Base-by-base conservation (phyloP, 306 rosid genomes). In the Oemleria cerasiformis region DNA sequence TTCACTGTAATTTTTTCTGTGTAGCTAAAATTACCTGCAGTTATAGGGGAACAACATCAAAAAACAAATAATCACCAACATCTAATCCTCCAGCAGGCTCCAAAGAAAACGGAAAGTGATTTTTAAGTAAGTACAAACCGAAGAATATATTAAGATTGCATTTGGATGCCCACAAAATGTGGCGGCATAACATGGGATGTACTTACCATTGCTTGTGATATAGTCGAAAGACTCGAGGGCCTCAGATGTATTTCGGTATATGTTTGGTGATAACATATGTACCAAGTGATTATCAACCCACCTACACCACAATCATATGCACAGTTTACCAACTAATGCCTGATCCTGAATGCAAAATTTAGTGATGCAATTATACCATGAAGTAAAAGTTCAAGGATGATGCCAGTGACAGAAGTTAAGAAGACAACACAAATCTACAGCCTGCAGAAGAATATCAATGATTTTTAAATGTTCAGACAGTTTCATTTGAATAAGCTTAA, bases 271-370 rank as follows among this genome's bases (percentile, higher is more conserved):
- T 68, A 92, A 84, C 72, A 92, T 82, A 77, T 92, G 98, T 63
- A 90, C 98, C 87, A 92, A 77, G 81, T 90, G 96, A 82, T 77
- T 88, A 82, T 92, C 98, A 66, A 92, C 98, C 98, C 98, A 92
- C 86, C 98, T 92, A 76, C 38, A 80, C 56, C 58, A 43, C 7
- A 75, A 71, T 25, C 79, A 82, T 59, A 67, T 78, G 79, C 56
- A 65, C 69, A 62, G 41, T 11, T 8, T 36, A 23, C 51, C 70
- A 51, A 62, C 16, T 19, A n/a, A 20, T 34, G 20, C 36, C 41
- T 13, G 65, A 48, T 61, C 21, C 44, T 21, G 34, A 43, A 42
- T 34, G 21, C 11, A 44, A 34, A 30, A 43, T 40, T 23, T 55
- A 21, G 30, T 51, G 47, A 55, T 50, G 38, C 25, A 1, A 9